phyloP scores from a whole-genome alignment of 129 eudicot genomes.

The Lactuca saligna region DNA sequence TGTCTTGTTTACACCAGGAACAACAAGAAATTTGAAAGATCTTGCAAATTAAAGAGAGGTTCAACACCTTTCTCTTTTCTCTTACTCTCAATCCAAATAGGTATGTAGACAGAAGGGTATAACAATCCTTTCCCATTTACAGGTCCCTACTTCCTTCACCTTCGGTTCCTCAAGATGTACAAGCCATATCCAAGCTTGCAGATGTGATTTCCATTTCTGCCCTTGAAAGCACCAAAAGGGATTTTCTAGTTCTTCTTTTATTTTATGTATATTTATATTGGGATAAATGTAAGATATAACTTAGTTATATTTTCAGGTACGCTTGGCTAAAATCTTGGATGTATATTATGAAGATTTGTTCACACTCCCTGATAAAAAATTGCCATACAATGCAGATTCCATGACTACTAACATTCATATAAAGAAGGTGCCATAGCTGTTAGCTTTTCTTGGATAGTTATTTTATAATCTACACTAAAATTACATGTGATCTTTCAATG shows the following conservation, averaged over 20 bases:
- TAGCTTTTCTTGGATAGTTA: too few relatives aligned
- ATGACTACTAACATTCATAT: too few relatives aligned
- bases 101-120: too few relatives aligned
- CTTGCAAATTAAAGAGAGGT: conserved; percentile 86
- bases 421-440: too few relatives aligned
- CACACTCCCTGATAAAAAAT: conserved; percentile 69
- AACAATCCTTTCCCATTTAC: too few relatives aligned
- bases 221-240: conserved; percentile 53
- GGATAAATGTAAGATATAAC: neutral
- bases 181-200: too few relatives aligned
- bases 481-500: neutral
- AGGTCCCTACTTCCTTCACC: too few relatives aligned
- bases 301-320: conserved; percentile 49
- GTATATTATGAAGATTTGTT: conserved; percentile 84
- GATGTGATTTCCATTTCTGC: too few relatives aligned
- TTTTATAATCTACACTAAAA: neutral
- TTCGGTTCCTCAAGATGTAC: too few relatives aligned
- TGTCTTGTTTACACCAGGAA: conserved; percentile 65
- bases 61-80: conserved; percentile 19
- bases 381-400: conserved; percentile 20
- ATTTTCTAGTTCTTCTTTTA: conserved; percentile 33
- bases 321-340: conserved; percentile 72
- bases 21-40: conserved; percentile 68
- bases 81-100: neutral
- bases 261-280: neutral